Percentiles rank a stretch among this genome's conserved stretches.
These are phyloP conservation scores for Ganoderma sinense DNA, from an alignment of 1,284 basidiomycete genomes.

Conservation along the genomic window DNA sequence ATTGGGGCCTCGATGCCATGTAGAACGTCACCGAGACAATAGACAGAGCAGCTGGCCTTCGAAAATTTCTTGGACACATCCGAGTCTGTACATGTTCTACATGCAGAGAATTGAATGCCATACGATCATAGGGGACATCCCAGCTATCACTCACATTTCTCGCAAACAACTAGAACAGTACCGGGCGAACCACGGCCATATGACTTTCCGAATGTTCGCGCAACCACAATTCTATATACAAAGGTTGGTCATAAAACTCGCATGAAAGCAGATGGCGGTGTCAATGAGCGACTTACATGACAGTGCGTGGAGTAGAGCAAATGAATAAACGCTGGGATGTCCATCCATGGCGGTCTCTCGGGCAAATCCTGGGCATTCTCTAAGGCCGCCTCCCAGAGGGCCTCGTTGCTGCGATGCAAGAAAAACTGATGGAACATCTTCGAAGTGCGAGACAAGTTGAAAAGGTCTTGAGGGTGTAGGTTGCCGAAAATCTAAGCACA, in stretches of 20 bases:
- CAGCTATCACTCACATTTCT: neutral
- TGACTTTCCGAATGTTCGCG: neutral
- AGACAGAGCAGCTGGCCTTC: neutral
- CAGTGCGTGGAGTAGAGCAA: conserved; percentile 19
- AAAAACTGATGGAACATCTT: conserved; percentile 19
- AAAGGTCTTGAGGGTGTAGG: conserved; percentile 48
- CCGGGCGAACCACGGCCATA: conserved; percentile 4
- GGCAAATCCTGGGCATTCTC: conserved; percentile 19
- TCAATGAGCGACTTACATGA: conserved; percentile 10
- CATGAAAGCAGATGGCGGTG: neutral
- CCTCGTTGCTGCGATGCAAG: conserved; percentile 12
- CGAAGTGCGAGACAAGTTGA: conserved; percentile 16
- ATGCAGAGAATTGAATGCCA: neutral
- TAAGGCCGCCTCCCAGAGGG: conserved; percentile 22
- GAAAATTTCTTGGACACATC: neutral
- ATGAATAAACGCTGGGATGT: conserved; percentile 22
- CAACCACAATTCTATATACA: neutral
- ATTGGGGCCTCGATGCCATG: neutral
- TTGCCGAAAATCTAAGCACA: conserved; percentile 50
- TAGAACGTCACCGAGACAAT: neutral
- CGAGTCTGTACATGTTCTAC: neutral
- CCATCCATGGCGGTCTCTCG: conserved; percentile 22
- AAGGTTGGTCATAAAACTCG: neutral
- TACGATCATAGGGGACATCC: neutral
- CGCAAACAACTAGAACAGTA: conserved; percentile 2